These are phyloP conservation scores for Lathyrus tuberosus DNA, from an alignment of 306 rosid species.

Conservation along the genomic window DNA sequence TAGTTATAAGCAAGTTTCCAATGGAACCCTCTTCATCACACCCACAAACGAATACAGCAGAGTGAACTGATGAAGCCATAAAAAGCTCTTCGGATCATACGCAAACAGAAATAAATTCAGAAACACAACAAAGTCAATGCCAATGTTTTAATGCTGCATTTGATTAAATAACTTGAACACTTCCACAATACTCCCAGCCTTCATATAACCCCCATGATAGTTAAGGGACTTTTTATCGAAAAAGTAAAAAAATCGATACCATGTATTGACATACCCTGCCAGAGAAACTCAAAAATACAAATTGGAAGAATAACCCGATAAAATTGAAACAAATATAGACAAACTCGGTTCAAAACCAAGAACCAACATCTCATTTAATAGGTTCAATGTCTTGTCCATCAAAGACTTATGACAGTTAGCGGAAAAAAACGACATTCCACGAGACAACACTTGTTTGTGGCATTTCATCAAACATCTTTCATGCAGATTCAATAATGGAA, in stretches of 20 bases:
- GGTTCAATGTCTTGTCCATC: conserved; percentile 42
- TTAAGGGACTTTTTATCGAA: too few species aligned
- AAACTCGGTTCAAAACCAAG: conserved; percentile 43
- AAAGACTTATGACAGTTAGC: not conserved
- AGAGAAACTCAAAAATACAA: conserved; percentile 7
- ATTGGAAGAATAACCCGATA: conserved; percentile 42
- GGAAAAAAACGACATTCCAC: conserved; percentile 48
- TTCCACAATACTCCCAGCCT: conserved; percentile 21
- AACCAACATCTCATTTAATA: conserved; percentile 50
- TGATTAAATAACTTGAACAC: conserved; percentile 44
- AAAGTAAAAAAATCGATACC: not conserved
- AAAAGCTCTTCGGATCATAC: conserved; percentile 29
- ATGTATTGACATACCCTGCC: conserved; percentile 45
- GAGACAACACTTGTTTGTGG: conserved; percentile 53
- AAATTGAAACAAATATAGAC: conserved; percentile 45
- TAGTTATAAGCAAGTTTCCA: conserved; percentile 53
- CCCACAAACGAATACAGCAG: conserved; percentile 56
- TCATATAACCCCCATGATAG: conserved; percentile 52
- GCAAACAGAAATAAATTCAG: not conserved
- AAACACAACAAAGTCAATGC: conserved; percentile 13
- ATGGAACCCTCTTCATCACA: conserved; percentile 48
- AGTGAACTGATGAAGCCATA: conserved; percentile 49
- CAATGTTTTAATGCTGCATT: conserved; percentile 38
- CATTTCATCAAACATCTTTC: conserved; percentile 57
- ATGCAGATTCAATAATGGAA: not conserved